Evolutionary conservation across 495 filamentous ascomycete genomes (phyloP).

Genomic region (Penicillium crystallinum): DNA sequence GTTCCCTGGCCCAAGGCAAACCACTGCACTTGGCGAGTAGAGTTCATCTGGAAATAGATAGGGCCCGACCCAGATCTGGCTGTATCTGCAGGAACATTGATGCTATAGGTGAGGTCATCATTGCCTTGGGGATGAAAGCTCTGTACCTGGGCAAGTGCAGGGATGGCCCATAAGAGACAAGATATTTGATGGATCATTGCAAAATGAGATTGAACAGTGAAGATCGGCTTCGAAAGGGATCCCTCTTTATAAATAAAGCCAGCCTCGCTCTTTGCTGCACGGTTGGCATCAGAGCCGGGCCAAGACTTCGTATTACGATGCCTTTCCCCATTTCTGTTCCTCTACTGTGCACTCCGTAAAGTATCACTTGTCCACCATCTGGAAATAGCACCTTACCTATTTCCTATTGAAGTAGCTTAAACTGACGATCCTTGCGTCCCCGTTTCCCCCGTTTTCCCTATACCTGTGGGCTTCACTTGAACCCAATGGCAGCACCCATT

Average conservation of each 20-base stretch:
- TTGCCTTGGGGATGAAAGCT: conserved; percentile 23
- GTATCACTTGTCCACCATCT: not conserved
- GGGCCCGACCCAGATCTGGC: conserved; percentile 24
- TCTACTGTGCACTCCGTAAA: not conserved
- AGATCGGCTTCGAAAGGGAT: not conserved
- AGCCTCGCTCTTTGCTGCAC: not conserved
- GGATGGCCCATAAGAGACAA: conserved; percentile 3
- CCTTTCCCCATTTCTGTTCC: not conserved
- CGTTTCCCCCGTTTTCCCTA: too few relatives aligned
- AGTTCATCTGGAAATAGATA: conserved; percentile 62
- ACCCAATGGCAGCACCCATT: not conserved
- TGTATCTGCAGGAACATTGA: conserved; percentile 30
- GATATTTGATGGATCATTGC: not conserved
- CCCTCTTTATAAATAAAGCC: not conserved
- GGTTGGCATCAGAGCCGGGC: not conserved
- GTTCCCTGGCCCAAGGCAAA: conserved; percentile 60
- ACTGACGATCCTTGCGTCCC: not conserved
- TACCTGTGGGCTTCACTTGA: too few relatives aligned
- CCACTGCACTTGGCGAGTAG: conserved; percentile 57
- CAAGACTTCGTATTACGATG: not conserved
- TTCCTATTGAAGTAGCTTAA: not conserved
- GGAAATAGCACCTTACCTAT: not conserved
- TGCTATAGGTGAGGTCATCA: conserved; percentile 27
- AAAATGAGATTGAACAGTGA: not conserved
- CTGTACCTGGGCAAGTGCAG: conserved; percentile 21